These are phyloP conservation scores for Corchorus olitorius DNA, from an alignment of 345 rosid genomes.

Conservation along the genomic window DNA sequence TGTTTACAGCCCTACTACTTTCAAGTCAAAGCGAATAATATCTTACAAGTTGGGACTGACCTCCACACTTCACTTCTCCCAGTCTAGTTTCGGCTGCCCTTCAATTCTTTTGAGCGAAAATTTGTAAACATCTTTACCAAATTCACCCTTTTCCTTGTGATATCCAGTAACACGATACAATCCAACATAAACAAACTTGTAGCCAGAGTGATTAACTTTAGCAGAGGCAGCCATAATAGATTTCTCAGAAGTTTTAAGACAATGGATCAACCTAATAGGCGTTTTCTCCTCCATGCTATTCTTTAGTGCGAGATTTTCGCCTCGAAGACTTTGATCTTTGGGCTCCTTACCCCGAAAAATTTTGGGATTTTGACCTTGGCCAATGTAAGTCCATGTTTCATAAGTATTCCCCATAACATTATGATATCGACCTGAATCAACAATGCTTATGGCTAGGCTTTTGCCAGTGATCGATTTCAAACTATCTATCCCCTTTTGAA, in stretches of 20 bases:
- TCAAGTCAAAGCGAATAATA: too few species aligned
- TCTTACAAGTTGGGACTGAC: too few species aligned
- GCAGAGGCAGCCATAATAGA: too few species aligned
- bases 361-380: conserved; percentile 68
- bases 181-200: conserved; percentile 60
- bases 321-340: conserved; percentile 58
- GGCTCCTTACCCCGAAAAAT: conserved; percentile 43
- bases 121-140: too few species aligned
- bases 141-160: too few species aligned
- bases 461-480: conserved; percentile 25
- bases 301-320: conserved; percentile 68
- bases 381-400: conserved; percentile 55
- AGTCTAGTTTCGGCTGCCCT: too few species aligned
- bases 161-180: conserved; percentile 54
- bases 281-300: conserved; percentile 44
- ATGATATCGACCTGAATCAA: conserved; percentile 71
- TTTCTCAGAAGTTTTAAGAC: conserved; percentile 17
- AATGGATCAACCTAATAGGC: conserved; percentile 69
- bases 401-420: conserved; percentile 18
- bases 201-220: conserved; percentile 31
- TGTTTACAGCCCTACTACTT: too few species aligned
- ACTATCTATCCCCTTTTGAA: conserved; percentile 70
- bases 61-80: too few species aligned
- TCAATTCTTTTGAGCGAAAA: too few species aligned
- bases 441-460: conserved; percentile 61